Percentiles rank a stretch among this genome's conserved stretches.
These are phyloP conservation scores for Acmispon strigosus DNA, from an alignment of 306 rosid species.

Conservation along the genomic window DNA sequence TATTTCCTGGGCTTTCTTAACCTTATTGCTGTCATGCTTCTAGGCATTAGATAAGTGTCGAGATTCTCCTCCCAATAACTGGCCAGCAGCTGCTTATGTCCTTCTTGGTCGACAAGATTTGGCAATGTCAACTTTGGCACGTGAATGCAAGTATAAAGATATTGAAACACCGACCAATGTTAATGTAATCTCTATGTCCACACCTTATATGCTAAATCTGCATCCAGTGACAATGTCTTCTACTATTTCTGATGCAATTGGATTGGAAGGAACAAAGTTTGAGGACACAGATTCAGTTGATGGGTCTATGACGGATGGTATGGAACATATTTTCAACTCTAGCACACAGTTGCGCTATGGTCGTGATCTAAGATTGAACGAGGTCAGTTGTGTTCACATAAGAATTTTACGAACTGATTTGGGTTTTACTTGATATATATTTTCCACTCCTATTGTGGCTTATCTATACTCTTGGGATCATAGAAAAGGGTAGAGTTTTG, in stretches of 20 bases:
- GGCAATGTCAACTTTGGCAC: conserved; percentile 80
- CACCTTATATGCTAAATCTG: conserved; percentile 93
- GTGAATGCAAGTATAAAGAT: conserved; percentile 65
- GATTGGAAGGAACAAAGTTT: conserved; percentile 69
- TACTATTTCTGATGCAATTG: conserved; percentile 81
- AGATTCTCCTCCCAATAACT: conserved; percentile 89
- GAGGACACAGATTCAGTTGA: conserved; percentile 95
- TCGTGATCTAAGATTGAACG: conserved; percentile 88
- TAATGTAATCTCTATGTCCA: conserved; percentile 87
- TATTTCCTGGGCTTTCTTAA: background rate
- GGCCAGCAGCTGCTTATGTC: conserved; percentile 97
- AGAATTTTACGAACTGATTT: conserved; percentile 13
- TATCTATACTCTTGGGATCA: background rate
- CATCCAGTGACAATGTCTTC: conserved; percentile 94
- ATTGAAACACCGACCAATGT: conserved; percentile 78
- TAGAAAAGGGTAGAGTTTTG: background rate
- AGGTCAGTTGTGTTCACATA: conserved; percentile 47
- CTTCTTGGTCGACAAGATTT: conserved; percentile 97
- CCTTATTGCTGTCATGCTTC: conserved; percentile 26
- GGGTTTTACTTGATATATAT: conserved; percentile 12
- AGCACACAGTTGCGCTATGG: conserved; percentile 98
- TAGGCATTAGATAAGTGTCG: conserved; percentile 96
- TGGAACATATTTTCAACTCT: conserved; percentile 97
- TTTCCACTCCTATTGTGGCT: conserved; percentile 8
- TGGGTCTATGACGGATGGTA: conserved; percentile 85